phyloP scores from a whole-genome alignment of 1,284 basidiomycete species.

The Cutaneotrichosporon dermatis region DNA sequence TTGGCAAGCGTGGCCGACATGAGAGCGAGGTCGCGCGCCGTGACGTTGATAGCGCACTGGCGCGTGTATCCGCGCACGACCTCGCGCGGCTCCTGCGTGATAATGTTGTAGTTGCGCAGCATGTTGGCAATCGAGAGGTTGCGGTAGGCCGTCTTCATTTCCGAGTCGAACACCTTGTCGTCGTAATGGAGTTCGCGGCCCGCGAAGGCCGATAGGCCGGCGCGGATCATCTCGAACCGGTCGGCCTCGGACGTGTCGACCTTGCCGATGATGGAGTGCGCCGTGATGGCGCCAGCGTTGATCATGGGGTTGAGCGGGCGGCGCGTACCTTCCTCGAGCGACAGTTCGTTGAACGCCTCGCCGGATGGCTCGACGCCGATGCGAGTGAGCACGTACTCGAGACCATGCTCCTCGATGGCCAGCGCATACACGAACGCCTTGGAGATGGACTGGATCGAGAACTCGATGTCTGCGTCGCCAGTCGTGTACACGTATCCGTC shows the following conservation, averaged over 20 bases:
- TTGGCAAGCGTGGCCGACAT: conserved; percentile 19
- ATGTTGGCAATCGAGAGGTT: conserved; percentile 19
- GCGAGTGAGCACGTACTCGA: conserved; percentile 4
- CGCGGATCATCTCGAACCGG: conserved; percentile 15
- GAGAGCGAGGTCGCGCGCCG: conserved; percentile 17
- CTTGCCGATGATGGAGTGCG: conserved; percentile 12
- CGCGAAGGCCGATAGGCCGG: conserved; percentile 12
- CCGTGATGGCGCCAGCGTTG: conserved; percentile 20
- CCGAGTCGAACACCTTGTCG: conserved; percentile 12
- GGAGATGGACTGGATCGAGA: conserved; percentile 19
- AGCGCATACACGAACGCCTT: conserved; percentile 23
- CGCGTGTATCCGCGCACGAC: conserved; percentile 15
- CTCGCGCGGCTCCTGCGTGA: conserved; percentile 9
- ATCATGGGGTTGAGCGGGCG: conserved; percentile 20
- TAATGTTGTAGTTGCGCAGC: conserved; percentile 17
- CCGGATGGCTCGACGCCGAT: conserved; percentile 20
- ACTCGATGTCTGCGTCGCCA: conserved; percentile 17
- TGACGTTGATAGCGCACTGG: conserved; percentile 18
- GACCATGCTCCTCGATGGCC: conserved; percentile 15
- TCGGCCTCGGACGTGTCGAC: neutral
- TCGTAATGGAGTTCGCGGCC: conserved; percentile 15
- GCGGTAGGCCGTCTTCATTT: conserved; percentile 14
- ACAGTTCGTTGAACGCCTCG: conserved; percentile 20
- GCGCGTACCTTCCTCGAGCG: conserved; percentile 12
- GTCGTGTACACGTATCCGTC: conserved; percentile 17